phyloP scores from a whole-genome alignment of 1,139 yeast species.

The Lodderomyces margitis region DNA sequence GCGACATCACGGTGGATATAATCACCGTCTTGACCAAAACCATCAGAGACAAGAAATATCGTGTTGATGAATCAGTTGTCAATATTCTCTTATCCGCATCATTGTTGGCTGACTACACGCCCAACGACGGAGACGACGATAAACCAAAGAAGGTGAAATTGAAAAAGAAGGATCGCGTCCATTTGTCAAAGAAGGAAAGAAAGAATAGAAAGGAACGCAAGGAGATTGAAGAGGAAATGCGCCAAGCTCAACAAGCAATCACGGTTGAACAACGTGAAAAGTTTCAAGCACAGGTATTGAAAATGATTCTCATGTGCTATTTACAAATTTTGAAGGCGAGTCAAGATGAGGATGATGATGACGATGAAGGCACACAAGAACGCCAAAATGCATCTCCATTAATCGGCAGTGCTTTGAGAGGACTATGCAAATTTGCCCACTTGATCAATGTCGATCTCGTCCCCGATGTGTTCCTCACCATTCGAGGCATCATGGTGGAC shows the following conservation, averaged over 20 bases:
- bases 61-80: slow-evolving; percentile 81
- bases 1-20: slow-evolving; percentile 76
- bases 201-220: slow-evolving; percentile 85
- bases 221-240: slow-evolving; percentile 84
- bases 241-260: slow-evolving; percentile 81
- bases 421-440: slow-evolving; percentile 84
- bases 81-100: slow-evolving; percentile 72
- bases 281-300: slow-evolving; percentile 80
- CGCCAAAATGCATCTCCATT: slow-evolving; percentile 53
- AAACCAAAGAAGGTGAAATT: slow-evolving; percentile 42
- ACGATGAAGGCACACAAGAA: slow-evolving; percentile 23
- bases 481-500: slow-evolving; percentile 71
- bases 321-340: slow-evolving; percentile 68
- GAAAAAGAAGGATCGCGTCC: slow-evolving; percentile 84
- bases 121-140: slow-evolving; percentile 49
- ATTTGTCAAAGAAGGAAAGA: slow-evolving; percentile 81
- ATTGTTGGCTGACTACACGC: slow-evolving; percentile 78
- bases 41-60: slow-evolving; percentile 68
- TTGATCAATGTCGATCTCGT: slow-evolving; percentile 88
- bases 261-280: slow-evolving; percentile 85
- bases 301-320: slow-evolving; percentile 67
- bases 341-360: slow-evolving; percentile 15
- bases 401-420: slow-evolving; percentile 87
- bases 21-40: slow-evolving; percentile 67
- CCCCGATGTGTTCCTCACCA: slow-evolving; percentile 88